Conservation (phyloP, 1,284 basidiomycete genomes). For the Anthracocystis walkeri region DNA sequence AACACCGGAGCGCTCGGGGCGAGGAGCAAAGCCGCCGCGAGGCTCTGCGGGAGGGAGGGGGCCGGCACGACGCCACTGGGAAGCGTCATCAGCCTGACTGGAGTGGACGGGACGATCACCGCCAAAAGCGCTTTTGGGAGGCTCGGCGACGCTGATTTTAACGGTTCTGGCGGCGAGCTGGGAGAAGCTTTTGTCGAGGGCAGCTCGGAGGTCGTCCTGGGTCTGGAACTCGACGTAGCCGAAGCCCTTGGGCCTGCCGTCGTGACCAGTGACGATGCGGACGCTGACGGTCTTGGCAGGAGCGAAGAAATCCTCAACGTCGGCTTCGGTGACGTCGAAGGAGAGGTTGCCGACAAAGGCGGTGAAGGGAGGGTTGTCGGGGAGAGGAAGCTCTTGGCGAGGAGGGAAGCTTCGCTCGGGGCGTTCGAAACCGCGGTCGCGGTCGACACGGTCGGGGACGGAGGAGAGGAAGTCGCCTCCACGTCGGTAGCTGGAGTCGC, state of each 20-base stretch:
- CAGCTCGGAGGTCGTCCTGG: constrained; percentile 85
- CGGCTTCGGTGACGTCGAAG: constrained; percentile 88
- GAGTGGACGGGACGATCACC: constrained; percentile 49
- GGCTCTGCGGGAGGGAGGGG: constrained; percentile 74
- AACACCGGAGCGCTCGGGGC: constrained; percentile 47
- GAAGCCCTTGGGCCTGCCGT: constrained; percentile 94
- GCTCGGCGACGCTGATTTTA: constrained; percentile 93
- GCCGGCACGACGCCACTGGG: constrained; percentile 86
- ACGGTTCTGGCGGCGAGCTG: constrained; percentile 81
- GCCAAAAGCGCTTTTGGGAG: constrained; percentile 72
- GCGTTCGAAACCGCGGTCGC: constrained; percentile 57
- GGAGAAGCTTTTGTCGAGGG: constrained; percentile 68
- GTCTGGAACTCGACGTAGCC: constrained; percentile 95
- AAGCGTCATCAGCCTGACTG: constrained; percentile 72
- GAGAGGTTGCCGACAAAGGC: constrained; percentile 95
- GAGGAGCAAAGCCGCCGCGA: constrained; percentile 49
- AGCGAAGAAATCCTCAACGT: constrained; percentile 79
- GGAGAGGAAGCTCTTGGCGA: constrained; percentile 91
- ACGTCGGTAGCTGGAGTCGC: constrained; percentile 44
- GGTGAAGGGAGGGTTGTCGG: constrained; percentile 93
- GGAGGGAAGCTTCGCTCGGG: constrained; percentile 64
- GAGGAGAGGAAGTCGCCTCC: constrained; percentile 57
- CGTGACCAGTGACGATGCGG: constrained; percentile 89
- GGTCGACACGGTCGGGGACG: constrained; percentile 59
- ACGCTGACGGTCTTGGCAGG: constrained; percentile 76